Evolutionary conservation across 2,329 filamentous ascomycete species (phyloP).

Genomic region (Epichloe festucae): DNA sequence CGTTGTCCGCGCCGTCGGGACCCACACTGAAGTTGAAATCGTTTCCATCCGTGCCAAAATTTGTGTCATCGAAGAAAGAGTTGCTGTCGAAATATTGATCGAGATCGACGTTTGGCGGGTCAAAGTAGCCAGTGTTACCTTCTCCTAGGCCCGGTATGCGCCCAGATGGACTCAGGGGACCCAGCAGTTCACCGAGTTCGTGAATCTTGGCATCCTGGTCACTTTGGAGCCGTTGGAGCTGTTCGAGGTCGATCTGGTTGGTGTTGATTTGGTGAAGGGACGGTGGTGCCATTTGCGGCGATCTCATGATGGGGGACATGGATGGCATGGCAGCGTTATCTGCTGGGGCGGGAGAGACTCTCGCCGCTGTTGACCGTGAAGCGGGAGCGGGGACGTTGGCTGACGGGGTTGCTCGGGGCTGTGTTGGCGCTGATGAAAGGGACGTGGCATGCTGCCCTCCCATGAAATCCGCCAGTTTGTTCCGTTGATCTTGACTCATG

Average conservation of each 20-base stretch:
- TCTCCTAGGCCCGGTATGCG: slow-evolving; percentile 58
- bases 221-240: slow-evolving; percentile 63
- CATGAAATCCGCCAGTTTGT: slow-evolving; percentile 47
- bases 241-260: slow-evolving; percentile 64
- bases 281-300: slow-evolving; percentile 15
- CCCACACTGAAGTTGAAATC: slow-evolving; percentile 42
- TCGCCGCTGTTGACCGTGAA: slow-evolving; percentile 5
- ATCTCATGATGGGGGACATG: slow-evolving; percentile 39
- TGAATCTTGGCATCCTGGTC: slow-evolving; percentile 69
- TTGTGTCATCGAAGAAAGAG: slow-evolving; percentile 23
- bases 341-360: slow-evolving; percentile 13
- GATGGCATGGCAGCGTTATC: slow-evolving; percentile 20
- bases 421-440: slow-evolving; percentile 10
- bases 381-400: slow-evolving; percentile 10
- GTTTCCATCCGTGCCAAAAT: slow-evolving; percentile 29
- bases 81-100: slow-evolving; percentile 39
- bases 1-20: slow-evolving; percentile 12
- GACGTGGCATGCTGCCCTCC: slow-evolving; percentile 26
- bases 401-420: slow-evolving; percentile 12
- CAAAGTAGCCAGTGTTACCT: slow-evolving; percentile 21
- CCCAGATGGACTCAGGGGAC: slow-evolving; percentile 69
- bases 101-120: slow-evolving; percentile 29
- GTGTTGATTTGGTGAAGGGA: slow-evolving; percentile 51
- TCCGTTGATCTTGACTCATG: slow-evolving; percentile 43
- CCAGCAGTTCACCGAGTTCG: slow-evolving; percentile 59